Evolutionary conservation across 1,284 basidiomycete species (phyloP).

Genomic region (Schizophyllum amplum): DNA sequence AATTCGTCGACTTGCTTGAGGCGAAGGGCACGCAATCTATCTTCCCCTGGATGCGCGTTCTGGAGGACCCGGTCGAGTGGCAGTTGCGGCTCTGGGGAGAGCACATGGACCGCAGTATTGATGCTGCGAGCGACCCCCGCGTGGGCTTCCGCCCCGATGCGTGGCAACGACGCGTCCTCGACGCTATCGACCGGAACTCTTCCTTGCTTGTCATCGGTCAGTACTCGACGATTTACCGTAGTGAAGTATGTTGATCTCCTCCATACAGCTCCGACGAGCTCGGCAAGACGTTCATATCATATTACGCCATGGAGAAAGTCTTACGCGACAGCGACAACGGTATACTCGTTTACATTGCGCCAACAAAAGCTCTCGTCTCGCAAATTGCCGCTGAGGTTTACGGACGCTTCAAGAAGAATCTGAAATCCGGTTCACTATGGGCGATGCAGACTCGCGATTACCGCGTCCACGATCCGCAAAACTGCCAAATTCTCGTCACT

Average conservation of each 20-base stretch:
- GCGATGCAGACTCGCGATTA: slow-evolving; percentile 64
- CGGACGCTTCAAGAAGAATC: slow-evolving; percentile 55
- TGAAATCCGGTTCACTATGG: slow-evolving; percentile 50
- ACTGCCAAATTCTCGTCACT: slow-evolving; percentile 64
- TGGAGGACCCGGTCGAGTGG: slow-evolving; percentile 51
- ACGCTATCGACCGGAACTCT: slow-evolving; percentile 48
- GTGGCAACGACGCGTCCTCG: slow-evolving; percentile 61
- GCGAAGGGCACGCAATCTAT: slow-evolving; percentile 31
- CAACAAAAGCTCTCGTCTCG: slow-evolving; percentile 63
- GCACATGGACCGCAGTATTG: slow-evolving; percentile 67
- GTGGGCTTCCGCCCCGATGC: slow-evolving; percentile 61
- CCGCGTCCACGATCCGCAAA: slow-evolving; percentile 52
- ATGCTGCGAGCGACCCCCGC: slow-evolving; percentile 44
- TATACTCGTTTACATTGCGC: slow-evolving; percentile 65
- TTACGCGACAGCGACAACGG: slow-evolving; percentile 53
- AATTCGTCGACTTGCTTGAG: slow-evolving; percentile 45
- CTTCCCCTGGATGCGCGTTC: slow-evolving; percentile 47
- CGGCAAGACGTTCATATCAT: slow-evolving; percentile 74
- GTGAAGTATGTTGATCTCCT: not conserved
- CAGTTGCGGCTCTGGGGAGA: slow-evolving; percentile 63
- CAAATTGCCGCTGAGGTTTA: slow-evolving; percentile 67
- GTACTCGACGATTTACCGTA: slow-evolving; percentile 18
- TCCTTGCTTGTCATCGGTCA: slow-evolving; percentile 60
- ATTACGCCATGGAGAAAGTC: slow-evolving; percentile 66
- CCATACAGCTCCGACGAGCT: slow-evolving; percentile 52